Base-by-base conservation (phyloP, 345 rosid species). In the Camelina laxa region DNA sequence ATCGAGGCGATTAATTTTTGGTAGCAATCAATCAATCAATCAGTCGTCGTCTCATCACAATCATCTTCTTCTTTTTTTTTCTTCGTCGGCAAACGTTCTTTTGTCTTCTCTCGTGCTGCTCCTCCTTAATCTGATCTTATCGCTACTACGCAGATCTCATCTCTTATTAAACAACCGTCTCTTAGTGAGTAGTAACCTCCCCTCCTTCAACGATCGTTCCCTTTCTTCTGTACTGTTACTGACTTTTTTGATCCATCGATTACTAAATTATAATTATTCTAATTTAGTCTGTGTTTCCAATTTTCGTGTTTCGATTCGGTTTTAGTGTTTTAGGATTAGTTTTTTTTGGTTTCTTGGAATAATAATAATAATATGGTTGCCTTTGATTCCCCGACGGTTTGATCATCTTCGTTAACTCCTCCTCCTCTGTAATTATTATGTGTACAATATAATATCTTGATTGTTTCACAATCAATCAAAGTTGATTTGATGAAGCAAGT, bases 121-220 rank as follows among this genome's bases (percentile, higher is more conserved):
- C 56, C 64, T 42, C 45, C 56, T 42, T 45, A 21, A 45, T 45
- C 35, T 38, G 67, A 66, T 66, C 78, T 66, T 48, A 58, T 67
- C 73, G 30, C 60, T 33, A 33, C 4, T n/a, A 24, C 27, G 24
- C 24, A 24, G 78, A 67, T 75, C 73, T 67, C 42, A 15, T 57
- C 66, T 55, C 22, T 42, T n/a, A 14, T 24, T 13, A 39, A 65
- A 4, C 3, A 24, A 24, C 22, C 20, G 60, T 66, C 2, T 33
- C 2, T 33, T 9, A 33, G 31, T 47, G 9, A 67, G 72, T 58
- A 8, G 8, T 21, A 65, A 48, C 63, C 67, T 49, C 36, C 36
- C 19, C 21, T 17, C 38, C 58, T 8, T 5, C 55, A 63, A 63
- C 69, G 61, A 72, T 49, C 39, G 0, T 13, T 42, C 15, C 12